Evolutionary conservation across 1,139 yeast species (phyloP), one percentile per base, ranked within the genome.

Genomic region (Yamadazyma atmosphaerica): DNA sequence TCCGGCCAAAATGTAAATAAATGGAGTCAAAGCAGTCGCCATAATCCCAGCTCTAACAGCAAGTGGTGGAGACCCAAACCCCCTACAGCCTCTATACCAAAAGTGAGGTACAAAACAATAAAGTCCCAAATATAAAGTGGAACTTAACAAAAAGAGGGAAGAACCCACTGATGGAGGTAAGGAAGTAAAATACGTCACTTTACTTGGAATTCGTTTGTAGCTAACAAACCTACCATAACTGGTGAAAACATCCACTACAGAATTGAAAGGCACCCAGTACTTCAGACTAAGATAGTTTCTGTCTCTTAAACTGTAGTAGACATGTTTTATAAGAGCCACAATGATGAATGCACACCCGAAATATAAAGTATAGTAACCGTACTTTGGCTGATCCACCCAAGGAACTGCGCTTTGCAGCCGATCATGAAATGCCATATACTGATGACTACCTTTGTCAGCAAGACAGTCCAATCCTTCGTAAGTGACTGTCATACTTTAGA

Each of bases 51-150:
- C 63, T 38, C 83, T 56, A 1, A 76, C 72, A 0, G 79, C 80
- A 34, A 79, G 47, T n/a, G 86, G 86, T n/a, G 86, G 83, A 1
- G 82, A 67, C 1, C 86, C 86, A 56, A 80, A 79, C 0, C 77
- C 79, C 4, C 58, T 37, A 53, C 86, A 81, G 0, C 63, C 76
- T 45, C 85, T 59, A 49, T 75, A 76, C 74, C 78, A 79, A 39
- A 68, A 67, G 41, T 74, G 79, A 4, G 85, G 86, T 1, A 65
- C 60, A 18, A 69, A 55, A 34, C 73, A 58, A 51, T 69, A 73
- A 38, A 77, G 68, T 10, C 71, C 51, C 34, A 75, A 47, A 52
- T 74, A 80, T n/a, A 77, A 43, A 2, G 73, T 51, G 1, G 78
- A 63, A 0, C 63, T 63, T 4, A 56, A 40, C 32, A 77, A 52